Conservation (phyloP, 345 rosid genomes). For the Balakata baccata region DNA sequence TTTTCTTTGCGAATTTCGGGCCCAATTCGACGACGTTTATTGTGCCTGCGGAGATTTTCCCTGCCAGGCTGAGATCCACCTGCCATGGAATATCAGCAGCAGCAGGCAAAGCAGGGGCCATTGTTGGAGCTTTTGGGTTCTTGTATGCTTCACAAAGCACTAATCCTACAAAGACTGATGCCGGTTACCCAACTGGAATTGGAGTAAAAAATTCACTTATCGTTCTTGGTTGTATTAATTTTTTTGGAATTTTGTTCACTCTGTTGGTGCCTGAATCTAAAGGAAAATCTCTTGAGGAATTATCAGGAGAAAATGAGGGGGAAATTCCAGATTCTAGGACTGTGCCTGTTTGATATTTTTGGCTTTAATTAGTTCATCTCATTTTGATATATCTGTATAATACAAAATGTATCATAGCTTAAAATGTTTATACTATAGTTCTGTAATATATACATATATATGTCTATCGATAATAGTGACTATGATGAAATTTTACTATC, state of each 20-base stretch:
- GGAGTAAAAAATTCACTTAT: constrained; percentile 17
- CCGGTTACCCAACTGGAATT: constrained; percentile 22
- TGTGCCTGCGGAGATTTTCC: constrained; percentile 22
- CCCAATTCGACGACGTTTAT: constrained; percentile 23
- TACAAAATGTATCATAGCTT: neutral
- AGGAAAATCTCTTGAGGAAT: constrained; percentile 21
- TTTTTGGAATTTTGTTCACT: constrained; percentile 17
- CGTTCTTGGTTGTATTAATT: constrained; percentile 11
- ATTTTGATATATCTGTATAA: neutral
- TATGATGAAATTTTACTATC: too few relatives aligned
- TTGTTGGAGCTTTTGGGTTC: constrained; percentile 20
- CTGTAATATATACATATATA: too few relatives aligned
- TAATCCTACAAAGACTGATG: constrained; percentile 17
- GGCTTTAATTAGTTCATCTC: neutral
- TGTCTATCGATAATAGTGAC: too few relatives aligned
- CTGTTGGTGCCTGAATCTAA: constrained; percentile 20
- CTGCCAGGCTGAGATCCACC: constrained; percentile 17
- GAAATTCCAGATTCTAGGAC: neutral
- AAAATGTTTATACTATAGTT: too few relatives aligned
- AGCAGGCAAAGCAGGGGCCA: constrained; percentile 18
- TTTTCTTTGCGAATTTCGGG: constrained; percentile 24
- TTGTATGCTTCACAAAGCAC: constrained; percentile 20
- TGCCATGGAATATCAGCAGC: constrained; percentile 27
- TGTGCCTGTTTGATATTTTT: neutral
- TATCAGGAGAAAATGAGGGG: constrained; percentile 13